Evolutionary conservation across 495 filamentous ascomycete species (phyloP).

Genomic region (Trichoderma reesei): DNA sequence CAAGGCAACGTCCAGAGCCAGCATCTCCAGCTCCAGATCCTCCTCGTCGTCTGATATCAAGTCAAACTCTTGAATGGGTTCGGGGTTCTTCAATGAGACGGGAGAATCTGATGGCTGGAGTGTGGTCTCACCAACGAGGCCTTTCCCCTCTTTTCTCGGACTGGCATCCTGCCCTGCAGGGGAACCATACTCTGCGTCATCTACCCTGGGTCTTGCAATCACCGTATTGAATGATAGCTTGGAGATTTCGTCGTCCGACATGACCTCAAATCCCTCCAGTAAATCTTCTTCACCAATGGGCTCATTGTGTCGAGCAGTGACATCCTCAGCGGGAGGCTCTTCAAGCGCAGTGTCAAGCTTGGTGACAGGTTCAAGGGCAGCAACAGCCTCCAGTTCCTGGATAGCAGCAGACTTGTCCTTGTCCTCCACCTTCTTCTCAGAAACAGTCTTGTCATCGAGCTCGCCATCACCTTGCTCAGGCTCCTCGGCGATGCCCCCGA

Average conservation of each 20-base stretch:
- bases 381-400: background rate
- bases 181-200: background rate
- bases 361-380: background rate
- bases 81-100: background rate
- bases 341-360: background rate
- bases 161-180: background rate
- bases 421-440: background rate
- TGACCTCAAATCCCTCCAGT: slow-evolving; percentile 12
- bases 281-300: slow-evolving; percentile 2
- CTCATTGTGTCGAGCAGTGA: slow-evolving; percentile 14
- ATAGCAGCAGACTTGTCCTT: background rate
- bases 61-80: background rate
- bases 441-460: background rate
- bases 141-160: background rate
- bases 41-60: background rate
- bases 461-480: background rate
- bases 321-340: background rate
- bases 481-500: background rate
- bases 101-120: background rate
- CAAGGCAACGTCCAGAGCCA: background rate
- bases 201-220: background rate
- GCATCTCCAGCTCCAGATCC: background rate
- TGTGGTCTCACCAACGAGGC: background rate
- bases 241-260: background rate
- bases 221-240: background rate